These are phyloP conservation scores for Pleurotus tuber-regium DNA, from an alignment of 768 basidiomycete genomes.

Conservation along the genomic window DNA sequence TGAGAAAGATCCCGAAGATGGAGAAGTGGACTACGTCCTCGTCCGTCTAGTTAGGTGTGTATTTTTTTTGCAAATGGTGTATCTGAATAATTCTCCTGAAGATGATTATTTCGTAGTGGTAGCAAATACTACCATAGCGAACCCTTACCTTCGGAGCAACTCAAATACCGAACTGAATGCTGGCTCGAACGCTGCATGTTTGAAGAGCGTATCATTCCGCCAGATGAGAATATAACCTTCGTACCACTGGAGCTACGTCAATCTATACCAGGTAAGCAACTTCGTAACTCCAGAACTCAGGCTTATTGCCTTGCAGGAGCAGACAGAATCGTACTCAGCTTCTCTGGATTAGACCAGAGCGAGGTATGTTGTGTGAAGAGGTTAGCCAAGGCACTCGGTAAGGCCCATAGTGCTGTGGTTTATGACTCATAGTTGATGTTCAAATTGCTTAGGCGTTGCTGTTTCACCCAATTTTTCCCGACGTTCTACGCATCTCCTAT, in stretches of 20 bases:
- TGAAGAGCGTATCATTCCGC: slow-evolving; percentile 65
- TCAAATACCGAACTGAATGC: slow-evolving; percentile 83
- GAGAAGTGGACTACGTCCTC: slow-evolving; percentile 60
- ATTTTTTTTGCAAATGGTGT: not conserved
- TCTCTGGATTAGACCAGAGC: slow-evolving; percentile 75
- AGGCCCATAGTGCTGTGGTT: slow-evolving; percentile 14
- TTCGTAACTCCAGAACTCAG: not conserved
- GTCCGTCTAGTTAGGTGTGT: slow-evolving; percentile 73
- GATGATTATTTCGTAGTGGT: slow-evolving; percentile 43
- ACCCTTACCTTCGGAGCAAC: slow-evolving; percentile 38
- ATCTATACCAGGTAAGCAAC: slow-evolving; percentile 56
- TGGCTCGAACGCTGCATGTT: slow-evolving; percentile 89
- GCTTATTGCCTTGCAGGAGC: slow-evolving; percentile 38
- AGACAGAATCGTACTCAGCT: slow-evolving; percentile 55
- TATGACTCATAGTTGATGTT: not conserved
- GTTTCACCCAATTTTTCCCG: slow-evolving; percentile 60
- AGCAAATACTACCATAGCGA: slow-evolving; percentile 66
- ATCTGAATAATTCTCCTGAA: no score
- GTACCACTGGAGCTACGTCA: slow-evolving; percentile 55
- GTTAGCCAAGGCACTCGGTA: slow-evolving; percentile 68
- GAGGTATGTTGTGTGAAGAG: slow-evolving; percentile 65
- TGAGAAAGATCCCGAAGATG: slow-evolving; percentile 38
- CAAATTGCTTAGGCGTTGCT: slow-evolving; percentile 43
- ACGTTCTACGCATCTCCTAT: slow-evolving; percentile 77
- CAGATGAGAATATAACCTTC: slow-evolving; percentile 70